Percentiles rank a stretch among this genome's conserved stretches.
phyloP scores from a whole-genome alignment of 164 flowering plant genomes.

The Warburgia ugandensis region DNA sequence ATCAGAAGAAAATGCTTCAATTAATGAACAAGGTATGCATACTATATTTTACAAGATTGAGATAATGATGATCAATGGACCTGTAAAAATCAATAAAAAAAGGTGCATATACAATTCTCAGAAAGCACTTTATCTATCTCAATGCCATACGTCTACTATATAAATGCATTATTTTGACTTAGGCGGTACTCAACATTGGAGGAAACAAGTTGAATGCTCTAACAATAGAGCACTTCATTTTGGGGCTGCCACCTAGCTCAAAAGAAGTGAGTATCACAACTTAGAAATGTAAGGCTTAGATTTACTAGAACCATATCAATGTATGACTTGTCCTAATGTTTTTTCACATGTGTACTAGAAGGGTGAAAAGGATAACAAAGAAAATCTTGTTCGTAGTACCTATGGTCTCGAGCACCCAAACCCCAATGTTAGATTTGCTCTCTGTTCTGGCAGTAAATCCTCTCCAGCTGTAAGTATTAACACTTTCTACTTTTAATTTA shows the following conservation, averaged over 20 bases:
- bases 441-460: conserved; percentile 78
- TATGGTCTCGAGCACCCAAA: conserved; percentile 59
- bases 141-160: neutral
- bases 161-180: conserved; percentile 4
- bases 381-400: conserved; percentile 33
- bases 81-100: neutral
- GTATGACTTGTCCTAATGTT: neutral
- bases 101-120: neutral
- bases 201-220: conserved; percentile 69
- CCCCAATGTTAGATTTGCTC: conserved; percentile 75
- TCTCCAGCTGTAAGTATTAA: conserved; percentile 71
- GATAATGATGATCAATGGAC: neutral
- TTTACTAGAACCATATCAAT: neutral
- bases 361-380: conserved; percentile 35
- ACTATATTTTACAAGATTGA: neutral
- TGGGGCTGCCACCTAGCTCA: conserved; percentile 37
- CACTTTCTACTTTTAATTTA: neutral
- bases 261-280: conserved; percentile 35
- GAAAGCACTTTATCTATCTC: neutral
- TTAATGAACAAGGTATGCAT: conserved; percentile 66
- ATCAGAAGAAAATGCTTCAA: conserved; percentile 42
- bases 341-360: conserved; percentile 24
- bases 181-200: conserved; percentile 81
- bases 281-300: neutral
- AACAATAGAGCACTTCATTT: conserved; percentile 70